Percentiles rank a stretch among this genome's conserved stretches.
Evolutionary conservation across 108 stramenopile species (phyloP).

Genomic region (Nitzschia inconspicua): DNA sequence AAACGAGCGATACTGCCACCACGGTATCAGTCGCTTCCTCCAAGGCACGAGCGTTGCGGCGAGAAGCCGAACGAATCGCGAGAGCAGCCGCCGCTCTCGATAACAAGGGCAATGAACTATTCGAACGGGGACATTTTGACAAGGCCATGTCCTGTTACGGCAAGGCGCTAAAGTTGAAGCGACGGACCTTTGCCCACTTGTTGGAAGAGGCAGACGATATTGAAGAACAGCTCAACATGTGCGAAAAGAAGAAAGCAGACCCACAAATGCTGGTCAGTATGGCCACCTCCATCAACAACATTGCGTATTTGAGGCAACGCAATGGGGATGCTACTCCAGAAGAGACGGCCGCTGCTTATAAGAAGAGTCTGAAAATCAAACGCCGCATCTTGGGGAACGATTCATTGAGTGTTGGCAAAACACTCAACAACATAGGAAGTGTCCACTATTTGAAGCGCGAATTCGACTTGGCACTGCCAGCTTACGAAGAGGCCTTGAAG

Average conservation of each 20-base stretch:
- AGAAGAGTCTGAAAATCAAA: conserved; percentile 52
- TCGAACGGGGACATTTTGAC: conserved; percentile 50
- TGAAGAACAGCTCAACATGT: conserved; percentile 1
- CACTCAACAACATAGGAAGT: conserved; percentile 71
- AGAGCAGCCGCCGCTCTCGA: conserved; percentile 49
- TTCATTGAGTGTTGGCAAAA: conserved; percentile 65
- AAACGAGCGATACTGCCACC: conserved; percentile 1
- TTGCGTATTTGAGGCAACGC: conserved; percentile 54
- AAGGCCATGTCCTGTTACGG: conserved; percentile 48
- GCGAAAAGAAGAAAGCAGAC: conserved; percentile 9
- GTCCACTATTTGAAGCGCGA: conserved; percentile 59
- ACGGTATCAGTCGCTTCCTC: background rate
- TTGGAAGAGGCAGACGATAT: conserved; percentile 22
- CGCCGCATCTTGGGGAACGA: conserved; percentile 55
- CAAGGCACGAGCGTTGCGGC: conserved; percentile 1
- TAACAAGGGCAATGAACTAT: conserved; percentile 40
- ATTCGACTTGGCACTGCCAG: conserved; percentile 44
- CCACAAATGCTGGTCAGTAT: conserved; percentile 41
- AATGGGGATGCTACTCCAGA: conserved; percentile 46
- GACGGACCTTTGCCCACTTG: conserved; percentile 30
- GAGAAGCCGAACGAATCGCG: conserved; percentile 28
- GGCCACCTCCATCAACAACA: conserved; percentile 69
- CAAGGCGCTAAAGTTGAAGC: conserved; percentile 45
- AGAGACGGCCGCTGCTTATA: conserved; percentile 61
- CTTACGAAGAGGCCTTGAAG: conserved; percentile 50